These are phyloP conservation scores for Plectosphaerella sp. DNA, from an alignment of 2,329 filamentous ascomycete species.

Conservation along the genomic window DNA sequence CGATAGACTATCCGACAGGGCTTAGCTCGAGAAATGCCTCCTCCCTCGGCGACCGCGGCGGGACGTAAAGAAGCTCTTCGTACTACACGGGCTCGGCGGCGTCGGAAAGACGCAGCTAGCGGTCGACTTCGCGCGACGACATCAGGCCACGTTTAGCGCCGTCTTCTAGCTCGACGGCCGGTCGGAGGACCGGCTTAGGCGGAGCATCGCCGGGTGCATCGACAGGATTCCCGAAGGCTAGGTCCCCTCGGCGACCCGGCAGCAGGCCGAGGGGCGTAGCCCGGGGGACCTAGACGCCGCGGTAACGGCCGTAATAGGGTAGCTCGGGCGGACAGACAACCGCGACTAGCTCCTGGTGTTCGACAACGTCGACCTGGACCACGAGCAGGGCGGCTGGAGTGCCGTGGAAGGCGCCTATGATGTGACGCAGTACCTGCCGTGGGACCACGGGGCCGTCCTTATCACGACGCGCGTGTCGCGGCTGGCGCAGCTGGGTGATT, in stretches of 20 bases:
- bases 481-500: too few species aligned
- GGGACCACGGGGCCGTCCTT: too few species aligned
- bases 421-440: too few species aligned
- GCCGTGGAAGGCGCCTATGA: too few species aligned
- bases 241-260: conserved; percentile 4
- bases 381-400: conserved; percentile 9
- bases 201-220: conserved; percentile 18
- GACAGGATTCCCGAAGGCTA: conserved; percentile 15
- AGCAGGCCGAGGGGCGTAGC: conserved; percentile 9
- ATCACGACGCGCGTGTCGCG: too few species aligned
- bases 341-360: conserved; percentile 25
- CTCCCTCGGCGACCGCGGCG: conserved; percentile 6
- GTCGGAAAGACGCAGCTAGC: conserved; percentile 7
- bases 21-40: conserved; percentile 12
- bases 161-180: conserved; percentile 27
- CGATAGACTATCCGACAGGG: conserved; percentile 10
- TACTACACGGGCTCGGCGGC: conserved; percentile 2
- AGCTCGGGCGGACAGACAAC: conserved; percentile 20
- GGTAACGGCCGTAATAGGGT: conserved; percentile 18
- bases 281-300: conserved; percentile 11
- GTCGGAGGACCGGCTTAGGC: conserved; percentile 20
- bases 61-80: background rate
- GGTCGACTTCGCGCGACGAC: background rate
- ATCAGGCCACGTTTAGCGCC: conserved; percentile 18
- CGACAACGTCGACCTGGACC: conserved; percentile 26